A percentile compares a stretch with the other conserved stretches of the same genome.
Conservation (phyloP, 345 rosid genomes). For the Syzygium jambos region DNA sequence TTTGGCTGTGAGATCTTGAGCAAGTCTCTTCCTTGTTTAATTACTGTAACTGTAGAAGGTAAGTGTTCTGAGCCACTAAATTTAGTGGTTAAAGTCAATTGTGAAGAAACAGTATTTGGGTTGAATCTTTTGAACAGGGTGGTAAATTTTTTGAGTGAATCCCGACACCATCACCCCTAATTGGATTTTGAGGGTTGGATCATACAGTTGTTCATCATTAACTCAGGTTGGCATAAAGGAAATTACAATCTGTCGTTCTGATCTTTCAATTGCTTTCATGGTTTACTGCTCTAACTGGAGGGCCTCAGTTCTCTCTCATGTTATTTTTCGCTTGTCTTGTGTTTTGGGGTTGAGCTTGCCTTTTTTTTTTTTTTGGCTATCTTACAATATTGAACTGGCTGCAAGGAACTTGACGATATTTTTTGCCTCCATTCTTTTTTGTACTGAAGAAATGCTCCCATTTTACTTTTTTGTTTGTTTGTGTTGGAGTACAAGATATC, state of each 20-base stretch:
- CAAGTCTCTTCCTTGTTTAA: conserved; percentile 69
- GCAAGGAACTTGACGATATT: neutral
- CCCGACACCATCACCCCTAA: conserved; percentile 1
- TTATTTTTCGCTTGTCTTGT: neutral
- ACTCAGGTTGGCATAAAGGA: neutral
- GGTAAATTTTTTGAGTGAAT: conserved; percentile 55
- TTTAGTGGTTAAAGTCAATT: conserved; percentile 59
- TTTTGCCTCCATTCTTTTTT: neutral
- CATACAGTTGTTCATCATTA: neutral
- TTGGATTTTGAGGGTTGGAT: neutral
- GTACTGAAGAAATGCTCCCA: neutral
- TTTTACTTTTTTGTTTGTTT: neutral
- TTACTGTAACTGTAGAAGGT: conserved; percentile 72
- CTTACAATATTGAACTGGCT: neutral
- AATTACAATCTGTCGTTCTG: neutral
- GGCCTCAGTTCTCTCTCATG: neutral
- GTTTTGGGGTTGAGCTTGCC: neutral
- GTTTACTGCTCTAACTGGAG: neutral
- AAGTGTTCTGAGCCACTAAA: conserved; percentile 67
- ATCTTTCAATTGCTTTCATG: neutral
- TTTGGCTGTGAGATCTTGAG: conserved; percentile 83
- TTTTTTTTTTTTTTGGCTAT: neutral
- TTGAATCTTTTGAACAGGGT: conserved; percentile 74
- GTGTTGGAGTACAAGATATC: neutral
- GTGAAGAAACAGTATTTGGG: conserved; percentile 93